A percentile compares a stretch with the other conserved stretches of the same genome.
Conservation (phyloP, 371 early-diverging fungal species). For the Mucor piriformis region DNA sequence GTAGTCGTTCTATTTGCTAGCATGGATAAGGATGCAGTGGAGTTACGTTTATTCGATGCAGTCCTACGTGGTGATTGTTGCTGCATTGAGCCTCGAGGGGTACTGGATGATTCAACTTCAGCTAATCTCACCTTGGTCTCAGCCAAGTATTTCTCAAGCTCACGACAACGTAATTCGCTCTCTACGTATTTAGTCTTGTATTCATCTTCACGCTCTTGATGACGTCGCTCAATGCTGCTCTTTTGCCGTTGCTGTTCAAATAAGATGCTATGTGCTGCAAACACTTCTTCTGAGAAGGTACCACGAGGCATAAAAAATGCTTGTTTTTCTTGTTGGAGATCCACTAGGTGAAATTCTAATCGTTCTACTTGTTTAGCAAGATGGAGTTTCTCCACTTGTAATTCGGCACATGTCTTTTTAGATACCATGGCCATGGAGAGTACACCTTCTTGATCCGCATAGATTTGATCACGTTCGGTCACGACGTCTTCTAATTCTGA, state of each 20-base stretch:
- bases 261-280: slow-evolving; percentile 43
- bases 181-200: slow-evolving; percentile 44
- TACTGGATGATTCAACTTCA: slow-evolving; percentile 37
- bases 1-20: slow-evolving; percentile 31
- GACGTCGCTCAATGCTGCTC: not conserved
- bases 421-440: slow-evolving; percentile 41
- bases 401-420: slow-evolving; percentile 42
- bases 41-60: slow-evolving; percentile 30
- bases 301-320: slow-evolving; percentile 44
- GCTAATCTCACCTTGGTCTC: slow-evolving; percentile 53
- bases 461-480: slow-evolving; percentile 38
- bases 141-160: slow-evolving; percentile 51
- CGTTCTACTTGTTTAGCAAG: slow-evolving; percentile 38
- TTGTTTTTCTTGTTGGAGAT: slow-evolving; percentile 45
- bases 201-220: slow-evolving; percentile 22
- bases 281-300: slow-evolving; percentile 51
- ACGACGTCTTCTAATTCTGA: slow-evolving; percentile 33
- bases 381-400: slow-evolving; percentile 42
- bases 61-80: slow-evolving; percentile 16
- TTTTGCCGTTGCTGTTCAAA: slow-evolving; percentile 27
- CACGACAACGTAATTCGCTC: slow-evolving; percentile 51
- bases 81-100: slow-evolving; percentile 24
- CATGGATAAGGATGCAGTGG: slow-evolving; percentile 33
- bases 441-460: slow-evolving; percentile 40
- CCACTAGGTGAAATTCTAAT: slow-evolving; percentile 25